Base-by-base conservation (phyloP, 2,329 filamentous ascomycete species). In the Dactylellina drechsleri region DNA sequence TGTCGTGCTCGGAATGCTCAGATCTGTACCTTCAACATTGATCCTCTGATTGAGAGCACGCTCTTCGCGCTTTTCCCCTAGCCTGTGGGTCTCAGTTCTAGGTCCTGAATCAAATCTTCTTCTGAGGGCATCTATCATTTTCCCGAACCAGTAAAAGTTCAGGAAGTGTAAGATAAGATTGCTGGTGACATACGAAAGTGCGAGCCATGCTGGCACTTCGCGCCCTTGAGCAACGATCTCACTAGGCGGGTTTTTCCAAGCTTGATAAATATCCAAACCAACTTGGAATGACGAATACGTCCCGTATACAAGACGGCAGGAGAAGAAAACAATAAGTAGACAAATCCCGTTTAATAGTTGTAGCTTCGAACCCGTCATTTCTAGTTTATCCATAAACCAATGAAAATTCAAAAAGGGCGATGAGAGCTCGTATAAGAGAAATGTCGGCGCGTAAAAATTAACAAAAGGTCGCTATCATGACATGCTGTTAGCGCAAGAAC, bases 371-470 rank as follows among this genome's bases (percentile, higher is more conserved):
- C 92, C 92, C 0, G 92, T 95, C 85, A 92, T 89, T 79, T 88
- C 86, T 72, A 94, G 84, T 84, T 96, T 96, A 83, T 96, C 92
- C 83, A 91, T 92, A 84, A 95, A 95, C 92, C 92, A 96, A 84
- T 96, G 92, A 80, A 94, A 87, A 81, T 96, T 96, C 70, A 95
- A 86, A 82, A 95, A 93, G 6, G 92, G 91, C 3, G 90, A 91
- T 26, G 91, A 93, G 45, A 96, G 87, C 82, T 96, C 92, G 87
- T 93, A 96, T 71, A 95, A 89, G 79, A 96, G 92, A 82, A 96
- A 96, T 73, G 88, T 88, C 67, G 87, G 86, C 67, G 87, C 90
- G 82, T 95, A 96, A 84, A 89, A 93, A 84, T 94, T 93, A 77
- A 93, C 86, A 80, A 94, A 93, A 1, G 92, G 92, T 74, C 91